Percentiles rank a stretch among this genome's conserved stretches.
phyloP scores from a whole-genome alignment of 1,284 basidiomycete species.

The Cryptococcus hybrid region DNA sequence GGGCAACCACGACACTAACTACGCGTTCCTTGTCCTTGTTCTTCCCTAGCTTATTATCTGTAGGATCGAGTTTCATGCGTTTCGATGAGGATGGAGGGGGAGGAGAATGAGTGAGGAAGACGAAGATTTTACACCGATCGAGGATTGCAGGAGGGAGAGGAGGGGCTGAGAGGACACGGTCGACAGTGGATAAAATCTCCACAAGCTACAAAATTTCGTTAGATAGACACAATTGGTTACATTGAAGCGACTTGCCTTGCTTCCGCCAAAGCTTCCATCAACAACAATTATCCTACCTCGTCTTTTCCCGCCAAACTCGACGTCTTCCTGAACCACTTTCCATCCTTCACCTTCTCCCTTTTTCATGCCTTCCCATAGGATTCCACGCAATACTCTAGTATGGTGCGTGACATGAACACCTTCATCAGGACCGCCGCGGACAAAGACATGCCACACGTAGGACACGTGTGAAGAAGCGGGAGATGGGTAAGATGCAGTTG shows the following conservation, averaged over 20 bases:
- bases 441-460: slow-evolving; percentile 51
- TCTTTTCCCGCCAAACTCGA: slow-evolving; percentile 21
- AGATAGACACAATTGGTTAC: slow-evolving; percentile 1
- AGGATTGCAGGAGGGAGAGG: slow-evolving; percentile 42
- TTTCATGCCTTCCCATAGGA: slow-evolving; percentile 45
- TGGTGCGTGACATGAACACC: slow-evolving; percentile 48
- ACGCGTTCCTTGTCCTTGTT: slow-evolving; percentile 35
- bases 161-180: slow-evolving; percentile 49
- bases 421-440: slow-evolving; percentile 50
- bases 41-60: neutral
- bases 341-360: slow-evolving; percentile 21
- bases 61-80: slow-evolving; percentile 10
- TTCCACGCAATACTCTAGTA: slow-evolving; percentile 44
- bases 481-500: slow-evolving; percentile 39
- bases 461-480: slow-evolving; percentile 41
- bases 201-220: slow-evolving; percentile 25
- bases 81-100: slow-evolving; percentile 17
- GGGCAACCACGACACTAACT: slow-evolving; percentile 48
- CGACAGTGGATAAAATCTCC: slow-evolving; percentile 49
- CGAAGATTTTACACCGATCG: slow-evolving; percentile 45
- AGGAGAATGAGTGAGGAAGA: slow-evolving; percentile 43
- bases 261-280: slow-evolving; percentile 31
- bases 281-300: slow-evolving; percentile 38
- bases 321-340: slow-evolving; percentile 25
- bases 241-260: slow-evolving; percentile 21